Percentiles rank a stretch among this genome's conserved stretches.
These are phyloP conservation scores for Podospora fimiseda DNA, from an alignment of 495 filamentous ascomycete species.

Conservation along the genomic window DNA sequence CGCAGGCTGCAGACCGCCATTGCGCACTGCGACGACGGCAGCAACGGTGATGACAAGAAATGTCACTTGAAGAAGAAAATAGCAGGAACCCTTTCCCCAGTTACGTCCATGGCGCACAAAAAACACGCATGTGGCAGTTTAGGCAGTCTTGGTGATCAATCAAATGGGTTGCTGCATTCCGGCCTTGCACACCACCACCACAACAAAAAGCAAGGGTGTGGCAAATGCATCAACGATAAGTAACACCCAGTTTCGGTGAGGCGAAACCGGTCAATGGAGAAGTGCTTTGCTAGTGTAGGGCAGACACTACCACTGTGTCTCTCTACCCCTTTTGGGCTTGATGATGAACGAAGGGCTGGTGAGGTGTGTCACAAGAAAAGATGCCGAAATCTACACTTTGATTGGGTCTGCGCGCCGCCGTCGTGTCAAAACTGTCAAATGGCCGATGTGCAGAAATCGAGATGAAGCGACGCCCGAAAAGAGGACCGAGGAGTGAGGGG, in stretches of 20 bases:
- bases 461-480: not conserved
- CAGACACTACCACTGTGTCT: no score
- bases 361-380: not conserved
- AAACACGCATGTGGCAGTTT: not conserved
- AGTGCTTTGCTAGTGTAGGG: no score
- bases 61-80: no score
- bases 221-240: no score
- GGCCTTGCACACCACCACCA: not conserved
- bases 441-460: not conserved
- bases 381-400: not conserved
- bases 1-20: not conserved
- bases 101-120: not conserved
- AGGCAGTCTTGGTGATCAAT: no score
- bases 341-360: not conserved
- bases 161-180: not conserved
- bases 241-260: not conserved
- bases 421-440: not conserved
- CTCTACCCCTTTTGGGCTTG: no score
- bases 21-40: not conserved
- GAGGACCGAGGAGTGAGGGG: not conserved
- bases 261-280: not conserved
- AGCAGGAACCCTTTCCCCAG: no score
- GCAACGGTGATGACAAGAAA: no score
- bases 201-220: not conserved
- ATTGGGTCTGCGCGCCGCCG: not conserved